Evolutionary conservation across 306 rosid genomes (phyloP), one percentile per base, ranked within the genome.

Genomic region (Myrica gale): DNA sequence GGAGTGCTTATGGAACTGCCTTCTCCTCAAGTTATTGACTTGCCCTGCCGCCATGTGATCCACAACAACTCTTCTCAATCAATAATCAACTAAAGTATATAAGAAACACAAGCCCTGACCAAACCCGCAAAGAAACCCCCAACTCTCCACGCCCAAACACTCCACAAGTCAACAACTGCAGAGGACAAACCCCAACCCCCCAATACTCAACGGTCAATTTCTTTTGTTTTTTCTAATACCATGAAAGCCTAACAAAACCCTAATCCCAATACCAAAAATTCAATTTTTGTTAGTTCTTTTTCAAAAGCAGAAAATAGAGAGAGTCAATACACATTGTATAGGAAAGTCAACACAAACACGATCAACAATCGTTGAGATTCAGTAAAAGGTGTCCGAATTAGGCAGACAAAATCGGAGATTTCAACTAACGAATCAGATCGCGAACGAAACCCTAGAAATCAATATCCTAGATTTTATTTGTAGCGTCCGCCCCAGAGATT

Each of bases 1-100:
- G 51, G 82, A 84, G 75, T 63, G 52, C 12, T 65, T 72, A 85
- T 54, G 82, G 61, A 79, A 84, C 9, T 83, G 89, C 69, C 84
- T 82, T 26, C 84, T 88, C 75, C 86, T 78, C 70, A 87, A 77
- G 84, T 85, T 86, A 82, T 84, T 80, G 23, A 81, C 84, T 70
- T 79, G 70, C 77, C 96, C 90, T 90, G 97, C 86, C 86, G 91
- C 93, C 97, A 90, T 92, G 74, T 76, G 88, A 88, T 88, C 83
- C 61, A 83, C 86, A 87, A 88, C 80, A 86, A 88, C 84, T 78
- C 87, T 82, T 81, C 88, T 63, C 73, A 82, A 84, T 90, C 74
- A 85, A 81, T 48, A 83, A 82, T 71, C 79, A 68, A 45, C 85
- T 80, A 69, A 54, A 75, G 71, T 23, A 72, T 3, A 44, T 51